Percentiles rank a stretch among this genome's conserved stretches.
These are phyloP conservation scores for Collybiopsis confluens DNA, from an alignment of 768 basidiomycete genomes.

Conservation along the genomic window DNA sequence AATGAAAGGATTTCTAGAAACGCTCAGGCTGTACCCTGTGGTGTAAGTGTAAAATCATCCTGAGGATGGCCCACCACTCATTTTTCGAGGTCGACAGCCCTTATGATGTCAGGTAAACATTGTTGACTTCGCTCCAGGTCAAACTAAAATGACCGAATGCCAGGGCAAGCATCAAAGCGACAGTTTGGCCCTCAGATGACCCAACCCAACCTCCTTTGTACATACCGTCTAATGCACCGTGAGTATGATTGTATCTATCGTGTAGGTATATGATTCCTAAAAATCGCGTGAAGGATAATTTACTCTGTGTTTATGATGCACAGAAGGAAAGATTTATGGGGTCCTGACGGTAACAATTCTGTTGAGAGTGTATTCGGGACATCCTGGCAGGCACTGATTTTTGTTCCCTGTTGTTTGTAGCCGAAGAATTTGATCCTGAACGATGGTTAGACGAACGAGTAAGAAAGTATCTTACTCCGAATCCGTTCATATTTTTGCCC, in stretches of 20 bases:
- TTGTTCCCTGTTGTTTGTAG: slow-evolving; percentile 31
- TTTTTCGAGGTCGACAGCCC: slow-evolving; percentile 30
- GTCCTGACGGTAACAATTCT: slow-evolving; percentile 48
- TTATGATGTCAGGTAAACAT: background rate
- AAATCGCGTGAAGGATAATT: slow-evolving; percentile 35
- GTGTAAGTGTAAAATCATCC: no score
- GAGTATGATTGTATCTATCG: background rate
- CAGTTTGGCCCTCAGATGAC: slow-evolving; percentile 16
- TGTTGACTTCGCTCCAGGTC: no score
- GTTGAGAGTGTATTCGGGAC: background rate
- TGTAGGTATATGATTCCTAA: slow-evolving; percentile 25
- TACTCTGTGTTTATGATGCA: slow-evolving; percentile 49
- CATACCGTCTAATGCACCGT: slow-evolving; percentile 26
- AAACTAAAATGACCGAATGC: no score
- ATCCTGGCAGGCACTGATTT: no score
- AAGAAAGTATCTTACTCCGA: slow-evolving; percentile 48
- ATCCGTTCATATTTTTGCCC: slow-evolving; percentile 50
- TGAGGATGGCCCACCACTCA: no score
- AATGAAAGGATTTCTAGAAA: slow-evolving; percentile 28
- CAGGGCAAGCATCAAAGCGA: slow-evolving; percentile 27
- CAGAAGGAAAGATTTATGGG: slow-evolving; percentile 59
- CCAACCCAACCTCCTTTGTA: slow-evolving; percentile 26
- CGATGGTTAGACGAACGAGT: slow-evolving; percentile 61
- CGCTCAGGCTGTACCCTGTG: slow-evolving; percentile 48
- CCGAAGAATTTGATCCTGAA: slow-evolving; percentile 60